A percentile compares a stretch with the other conserved stretches of the same genome.
These are phyloP conservation scores for Croton setiger DNA, from an alignment of 441 rosid genomes.

Conservation along the genomic window DNA sequence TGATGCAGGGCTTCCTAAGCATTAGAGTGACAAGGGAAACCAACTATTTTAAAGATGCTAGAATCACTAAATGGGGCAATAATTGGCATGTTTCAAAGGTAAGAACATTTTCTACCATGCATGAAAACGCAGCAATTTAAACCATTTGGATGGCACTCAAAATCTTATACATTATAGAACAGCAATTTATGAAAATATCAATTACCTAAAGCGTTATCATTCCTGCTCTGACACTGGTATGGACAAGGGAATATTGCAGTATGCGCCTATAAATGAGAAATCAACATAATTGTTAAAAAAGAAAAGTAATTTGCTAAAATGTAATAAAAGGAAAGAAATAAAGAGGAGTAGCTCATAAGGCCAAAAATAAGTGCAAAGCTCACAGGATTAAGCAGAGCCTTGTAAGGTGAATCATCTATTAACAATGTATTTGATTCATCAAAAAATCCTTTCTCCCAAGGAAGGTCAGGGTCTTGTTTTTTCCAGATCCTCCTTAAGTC, in stretches of 20 bases:
- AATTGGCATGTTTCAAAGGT: no score
- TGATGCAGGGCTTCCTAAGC: no score
- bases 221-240: conserved; percentile 42
- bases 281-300: conserved; percentile 1
- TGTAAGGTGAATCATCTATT: conserved; percentile 88
- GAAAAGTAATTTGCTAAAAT: not conserved
- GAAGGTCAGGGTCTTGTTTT: conserved; percentile 53
- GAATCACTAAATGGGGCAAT: no score
- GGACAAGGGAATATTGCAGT: conserved; percentile 78
- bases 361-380: conserved; percentile 24
- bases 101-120: not conserved
- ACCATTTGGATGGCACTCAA: not conserved
- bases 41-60: no score
- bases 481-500: conserved; percentile 75
- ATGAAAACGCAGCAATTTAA: conserved; percentile 3
- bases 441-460: conserved; percentile 62
- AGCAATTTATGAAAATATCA: not conserved
- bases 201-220: conserved; percentile 67
- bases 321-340: not conserved
- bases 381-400: conserved; percentile 92
- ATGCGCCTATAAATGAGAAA: conserved; percentile 40
- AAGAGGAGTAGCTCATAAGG: conserved; percentile 6
- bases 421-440: conserved; percentile 73
- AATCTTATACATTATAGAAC: not conserved
- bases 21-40: no score